Evolutionary conservation across 2,329 filamentous ascomycete species (phyloP).

Genomic region (Trichothecium roseum): DNA sequence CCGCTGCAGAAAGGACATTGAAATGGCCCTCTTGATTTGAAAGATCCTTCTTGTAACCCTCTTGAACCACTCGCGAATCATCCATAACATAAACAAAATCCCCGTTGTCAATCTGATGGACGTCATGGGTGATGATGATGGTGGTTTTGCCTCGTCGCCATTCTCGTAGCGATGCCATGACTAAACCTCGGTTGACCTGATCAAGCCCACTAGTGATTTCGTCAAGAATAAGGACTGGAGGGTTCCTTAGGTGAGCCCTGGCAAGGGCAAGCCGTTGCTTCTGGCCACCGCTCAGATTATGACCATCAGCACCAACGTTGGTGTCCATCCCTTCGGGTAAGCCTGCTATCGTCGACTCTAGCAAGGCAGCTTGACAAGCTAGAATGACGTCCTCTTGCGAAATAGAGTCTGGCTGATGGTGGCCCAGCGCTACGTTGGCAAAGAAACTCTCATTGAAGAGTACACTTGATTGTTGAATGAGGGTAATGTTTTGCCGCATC

Average conservation of each 20-base stretch:
- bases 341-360: conserved; percentile 55
- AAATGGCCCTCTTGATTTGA: conserved; percentile 36
- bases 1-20: conserved; percentile 24
- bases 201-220: conserved; percentile 85
- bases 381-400: conserved; percentile 43
- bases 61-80: conserved; percentile 53
- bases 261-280: conserved; percentile 74
- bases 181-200: conserved; percentile 51
- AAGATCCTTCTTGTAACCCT: conserved; percentile 53
- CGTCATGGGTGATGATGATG: conserved; percentile 86
- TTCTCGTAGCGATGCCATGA: conserved; percentile 64
- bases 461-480: conserved; percentile 73
- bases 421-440: conserved; percentile 69
- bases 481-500: conserved; percentile 66
- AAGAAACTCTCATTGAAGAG: conserved; percentile 75
- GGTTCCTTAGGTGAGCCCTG: conserved; percentile 64
- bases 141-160: conserved; percentile 81
- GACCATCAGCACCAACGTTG: conserved; percentile 56
- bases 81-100: conserved; percentile 80
- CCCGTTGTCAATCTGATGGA: conserved; percentile 58
- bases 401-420: conserved; percentile 34
- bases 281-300: conserved; percentile 73
- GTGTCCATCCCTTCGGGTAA: conserved; percentile 67
- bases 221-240: conserved; percentile 75
- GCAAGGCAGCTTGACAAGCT: conserved; percentile 56